phyloP scores from a whole-genome alignment of 768 basidiomycete species.

The Suillus lakei region DNA sequence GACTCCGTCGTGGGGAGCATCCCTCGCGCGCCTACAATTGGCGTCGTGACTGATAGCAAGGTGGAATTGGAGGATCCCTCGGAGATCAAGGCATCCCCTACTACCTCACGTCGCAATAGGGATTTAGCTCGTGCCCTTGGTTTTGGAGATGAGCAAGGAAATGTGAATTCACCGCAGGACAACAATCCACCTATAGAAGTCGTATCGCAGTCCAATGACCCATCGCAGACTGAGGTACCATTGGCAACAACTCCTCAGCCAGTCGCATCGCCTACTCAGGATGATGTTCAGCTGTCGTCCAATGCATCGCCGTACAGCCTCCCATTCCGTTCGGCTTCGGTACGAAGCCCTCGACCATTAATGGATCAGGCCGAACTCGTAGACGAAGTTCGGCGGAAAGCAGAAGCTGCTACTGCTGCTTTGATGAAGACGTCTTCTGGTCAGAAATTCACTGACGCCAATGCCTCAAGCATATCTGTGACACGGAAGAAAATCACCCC shows the following conservation, averaged over 20 bases:
- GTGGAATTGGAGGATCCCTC: slow-evolving; percentile 32
- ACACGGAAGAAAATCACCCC: slow-evolving; percentile 62
- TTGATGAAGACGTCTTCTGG: slow-evolving; percentile 57
- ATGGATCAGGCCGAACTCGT: slow-evolving; percentile 61
- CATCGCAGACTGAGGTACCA: slow-evolving; percentile 26
- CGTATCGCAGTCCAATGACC: slow-evolving; percentile 18
- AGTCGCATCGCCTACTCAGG: slow-evolving; percentile 29
- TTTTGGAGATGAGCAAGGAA: slow-evolving; percentile 56
- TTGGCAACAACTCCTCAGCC: slow-evolving; percentile 37
- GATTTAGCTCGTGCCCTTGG: slow-evolving; percentile 75
- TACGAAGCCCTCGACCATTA: slow-evolving; percentile 43
- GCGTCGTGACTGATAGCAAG: slow-evolving; percentile 27
- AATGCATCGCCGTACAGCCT: slow-evolving; percentile 21
- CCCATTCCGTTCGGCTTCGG: slow-evolving; percentile 37
- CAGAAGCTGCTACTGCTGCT: slow-evolving; percentile 66
- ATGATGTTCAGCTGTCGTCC: slow-evolving; percentile 12
- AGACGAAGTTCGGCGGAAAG: slow-evolving; percentile 68
- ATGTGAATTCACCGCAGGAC: slow-evolving; percentile 16
- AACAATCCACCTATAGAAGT: slow-evolving; percentile 16
- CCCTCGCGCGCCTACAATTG: slow-evolving; percentile 39
- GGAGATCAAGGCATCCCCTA: slow-evolving; percentile 43
- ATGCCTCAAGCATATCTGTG: slow-evolving; percentile 46
- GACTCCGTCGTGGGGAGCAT: slow-evolving; percentile 66
- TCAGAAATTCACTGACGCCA: slow-evolving; percentile 44
- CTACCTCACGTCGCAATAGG: slow-evolving; percentile 65